Evolutionary conservation across 345 rosid species (phyloP), one percentile per base, ranked within the genome.

Genomic region (Salix suchowensis): DNA sequence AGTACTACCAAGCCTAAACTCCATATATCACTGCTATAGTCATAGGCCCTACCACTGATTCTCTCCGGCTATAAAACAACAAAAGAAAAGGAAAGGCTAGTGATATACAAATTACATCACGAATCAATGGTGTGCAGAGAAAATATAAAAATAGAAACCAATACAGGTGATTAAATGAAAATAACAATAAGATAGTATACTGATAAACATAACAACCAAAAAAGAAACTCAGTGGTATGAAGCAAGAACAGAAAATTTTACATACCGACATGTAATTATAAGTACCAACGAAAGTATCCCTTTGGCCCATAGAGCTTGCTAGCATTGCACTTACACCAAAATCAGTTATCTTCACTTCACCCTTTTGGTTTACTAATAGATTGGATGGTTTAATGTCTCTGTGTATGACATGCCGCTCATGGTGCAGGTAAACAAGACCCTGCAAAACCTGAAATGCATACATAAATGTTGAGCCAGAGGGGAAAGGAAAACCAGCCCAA

Each of bases 301-400:
- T 97, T 83, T 82, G 89, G 62, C 92, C 98, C 9, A 92, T 83
- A 14, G 98, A 90, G 87, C 82, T 91, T 54, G 90, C 86, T 92
- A 93, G 86, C 78, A 94, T 91, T 36, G 91, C 86, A 78, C 98
- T 92, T 54, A 94, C 98, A 70, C 98, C 98, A 81, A 95, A 95
- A 81, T 95, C 97, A 42, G 98, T 88, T 76, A 95, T 93, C 86
- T 95, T 95, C 81, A 95, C 97, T 80, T 91, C 96, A 60, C 98
- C 98, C 84, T 89, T 86, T 74, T 95, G 98, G 79, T 93, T 95
- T 81, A 95, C 89, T 61, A 93, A 85, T 90, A 95, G 83, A 80
- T 95, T 93, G 1, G 96, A 92, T 37, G 98, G 98, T 79, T 92
- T 94, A 67, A 94, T 72, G 77, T 94, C 90, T 75, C 98, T 89